Base-by-base conservation (phyloP, 1,139 yeast species). In the Meyerozyma smithsonii region DNA sequence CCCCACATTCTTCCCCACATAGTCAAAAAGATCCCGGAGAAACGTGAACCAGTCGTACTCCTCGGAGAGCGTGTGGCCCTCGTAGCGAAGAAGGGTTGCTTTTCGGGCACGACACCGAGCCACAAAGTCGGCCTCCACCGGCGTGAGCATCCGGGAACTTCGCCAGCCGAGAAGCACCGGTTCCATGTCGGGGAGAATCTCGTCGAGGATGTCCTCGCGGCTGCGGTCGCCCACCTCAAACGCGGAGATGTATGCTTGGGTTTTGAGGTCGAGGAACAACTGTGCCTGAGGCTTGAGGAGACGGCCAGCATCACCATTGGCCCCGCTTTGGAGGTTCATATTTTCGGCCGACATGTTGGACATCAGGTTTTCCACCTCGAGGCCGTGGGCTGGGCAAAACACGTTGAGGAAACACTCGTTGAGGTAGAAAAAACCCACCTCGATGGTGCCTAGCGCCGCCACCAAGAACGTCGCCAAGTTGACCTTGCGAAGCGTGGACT, bases 211-310 rank as follows among this genome's bases (percentile, higher is more conserved):
- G 39, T 84, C 92, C 44, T 73, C 74, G 49, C 80, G 73, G 2
- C 87, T 72, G 46, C 82, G 62, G 43, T 82, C 89, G 8, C 80
- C 81, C 5, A 86, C 81, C 50, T 84, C 87, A 46, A 90, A 64
- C 0, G 95, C 96, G 0, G 96, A 83, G 19, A 92, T 89, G 54
- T 81, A 92, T 0, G 96, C 96, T 61, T 92, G 98, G 0, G 98
- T 92, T 57, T 92, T 92, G 55, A 92, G 70, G 51, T 92, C 97
- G 39, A 92, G 69, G 51, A 74, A 88, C 40, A 92, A 62, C 2
- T 78, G 80, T 0, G 95, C 89, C 50, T 86, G 95, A 5, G 85
- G 79, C 57, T 89, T 89, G 44, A 87, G 66, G 36, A 92, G 66
- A 49, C 86, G 82, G 1, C 78, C 77, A 12, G 70, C 69, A 36